Base-by-base conservation (phyloP, 306 rosid species). In the Acacia crassicarpa region DNA sequence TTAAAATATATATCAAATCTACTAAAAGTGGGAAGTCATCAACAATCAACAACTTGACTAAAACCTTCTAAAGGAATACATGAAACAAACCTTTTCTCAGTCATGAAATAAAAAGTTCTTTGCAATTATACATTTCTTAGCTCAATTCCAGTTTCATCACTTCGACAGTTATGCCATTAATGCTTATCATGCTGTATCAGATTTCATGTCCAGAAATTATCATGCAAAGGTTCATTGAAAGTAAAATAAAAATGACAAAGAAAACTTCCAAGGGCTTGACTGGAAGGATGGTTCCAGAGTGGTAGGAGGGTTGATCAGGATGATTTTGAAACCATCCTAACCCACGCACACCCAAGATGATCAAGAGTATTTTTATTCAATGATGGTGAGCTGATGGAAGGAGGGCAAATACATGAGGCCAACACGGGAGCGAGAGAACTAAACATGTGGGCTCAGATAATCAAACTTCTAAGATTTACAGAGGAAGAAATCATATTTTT, bases 31-130 rank as follows among this genome's bases (percentile, higher is more conserved):
- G n/a, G n/a, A n/a, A n/a, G n/a, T n/a, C n/a, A n/a, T n/a, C n/a
- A n/a, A 27, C 27, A 74, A 78, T 74, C 81, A 83, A 78, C 43
- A 41, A 59, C 71, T 72, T 46, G 76, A 82, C 53, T 9, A 51
- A 68, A 51, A 13, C 33, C 54, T 49, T 22, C 59, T 51, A 56
- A 25, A 5, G 32, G 32, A 76, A 33, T 48, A 56, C n/a, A 70
- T n/a, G 4, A 48, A 66, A 67, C 11, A 69, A 62, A 20, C 23
- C 12, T 12, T 12, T 19, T 8, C 25, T 40, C 27, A 45, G 16
- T 35, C 9, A 40, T 11, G n/a, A 80, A 67, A 51, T 61, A 27
- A 72, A 72, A 56, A 78, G 3, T 30, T 48, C 17, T 56, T 9
- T 22, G 44, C 53, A 8, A 62, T 51, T 15, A 45, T 44, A 23